Conservation (phyloP, 202 grass and related monocot genomes). For the Setaria viridis region DNA sequence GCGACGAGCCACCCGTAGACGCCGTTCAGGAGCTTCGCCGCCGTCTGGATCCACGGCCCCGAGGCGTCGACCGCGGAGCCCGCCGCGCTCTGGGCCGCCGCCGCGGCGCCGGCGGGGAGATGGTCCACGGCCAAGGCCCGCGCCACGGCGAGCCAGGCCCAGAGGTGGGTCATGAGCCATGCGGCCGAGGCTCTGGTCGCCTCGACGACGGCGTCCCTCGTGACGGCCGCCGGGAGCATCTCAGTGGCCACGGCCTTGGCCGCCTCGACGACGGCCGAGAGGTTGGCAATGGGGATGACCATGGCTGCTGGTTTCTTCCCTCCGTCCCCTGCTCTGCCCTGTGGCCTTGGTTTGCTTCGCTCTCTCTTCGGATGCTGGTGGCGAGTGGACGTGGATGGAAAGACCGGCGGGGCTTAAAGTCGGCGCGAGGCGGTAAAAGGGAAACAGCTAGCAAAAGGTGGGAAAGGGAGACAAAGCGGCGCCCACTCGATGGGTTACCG, state of each 20-base stretch:
- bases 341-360: background rate
- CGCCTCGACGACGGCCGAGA: constrained; percentile 32
- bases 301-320: background rate
- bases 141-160: constrained; percentile 23
- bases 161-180: constrained; percentile 20
- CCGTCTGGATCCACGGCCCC: constrained; percentile 24
- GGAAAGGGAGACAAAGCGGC: background rate
- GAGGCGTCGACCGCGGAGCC: background rate
- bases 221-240: constrained; percentile 38
- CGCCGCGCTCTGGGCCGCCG: constrained; percentile 8
- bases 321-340: background rate
- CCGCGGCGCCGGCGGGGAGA: constrained; percentile 10
- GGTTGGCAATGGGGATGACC: constrained; percentile 40
- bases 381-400: background rate
- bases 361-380: background rate
- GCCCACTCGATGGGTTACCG: background rate
- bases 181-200: background rate
- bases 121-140: constrained; percentile 20
- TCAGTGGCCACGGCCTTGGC: constrained; percentile 23
- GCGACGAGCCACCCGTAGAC: constrained; percentile 27
- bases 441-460: background rate
- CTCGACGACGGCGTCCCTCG: constrained; percentile 17
- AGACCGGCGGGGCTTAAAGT: background rate
- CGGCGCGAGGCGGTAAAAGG: background rate
- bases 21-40: background rate